Evolutionary conservation across 495 filamentous ascomycete species (phyloP).

Genomic region (Aspergillus nanangensis): DNA sequence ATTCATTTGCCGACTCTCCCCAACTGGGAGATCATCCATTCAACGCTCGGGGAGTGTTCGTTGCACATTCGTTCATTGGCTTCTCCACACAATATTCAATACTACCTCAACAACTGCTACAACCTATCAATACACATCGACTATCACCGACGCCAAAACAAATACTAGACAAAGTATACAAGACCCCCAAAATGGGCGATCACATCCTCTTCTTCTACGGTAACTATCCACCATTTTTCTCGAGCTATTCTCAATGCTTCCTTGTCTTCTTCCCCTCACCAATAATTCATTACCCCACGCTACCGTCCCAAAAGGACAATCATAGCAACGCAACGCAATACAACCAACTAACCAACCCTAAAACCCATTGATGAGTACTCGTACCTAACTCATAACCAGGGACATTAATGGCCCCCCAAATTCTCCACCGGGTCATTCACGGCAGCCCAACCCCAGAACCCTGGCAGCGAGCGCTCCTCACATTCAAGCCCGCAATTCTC

Average conservation of each 20-base stretch:
- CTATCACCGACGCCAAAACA: too few species aligned
- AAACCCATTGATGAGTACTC: too few species aligned
- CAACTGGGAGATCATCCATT: too few species aligned
- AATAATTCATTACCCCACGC: too few species aligned
- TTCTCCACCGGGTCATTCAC: slow-evolving; percentile 82
- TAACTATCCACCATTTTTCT: slow-evolving; percentile 25
- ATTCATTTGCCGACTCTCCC: too few species aligned
- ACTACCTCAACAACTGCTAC: background rate
- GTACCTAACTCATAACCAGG: slow-evolving; percentile 14
- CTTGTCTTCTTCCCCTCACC: background rate
- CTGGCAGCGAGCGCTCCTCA: slow-evolving; percentile 51
- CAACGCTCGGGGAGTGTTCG: too few species aligned
- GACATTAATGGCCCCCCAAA: slow-evolving; percentile 70
- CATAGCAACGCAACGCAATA: too few species aligned
- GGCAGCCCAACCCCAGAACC: slow-evolving; percentile 45
- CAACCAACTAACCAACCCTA: too few species aligned
- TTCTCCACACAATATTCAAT: too few species aligned
- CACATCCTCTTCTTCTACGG: slow-evolving; percentile 56
- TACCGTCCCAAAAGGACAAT: too few species aligned
- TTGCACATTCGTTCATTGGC: too few species aligned
- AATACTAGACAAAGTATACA: too few species aligned
- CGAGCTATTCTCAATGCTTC: slow-evolving; percentile 9
- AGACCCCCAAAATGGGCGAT: slow-evolving; percentile 28
- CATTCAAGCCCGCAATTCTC: slow-evolving; percentile 70
- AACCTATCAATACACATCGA: background rate